phyloP scores from a whole-genome alignment of 495 filamentous ascomycete genomes.

The Talaromyces nanjingensis region DNA sequence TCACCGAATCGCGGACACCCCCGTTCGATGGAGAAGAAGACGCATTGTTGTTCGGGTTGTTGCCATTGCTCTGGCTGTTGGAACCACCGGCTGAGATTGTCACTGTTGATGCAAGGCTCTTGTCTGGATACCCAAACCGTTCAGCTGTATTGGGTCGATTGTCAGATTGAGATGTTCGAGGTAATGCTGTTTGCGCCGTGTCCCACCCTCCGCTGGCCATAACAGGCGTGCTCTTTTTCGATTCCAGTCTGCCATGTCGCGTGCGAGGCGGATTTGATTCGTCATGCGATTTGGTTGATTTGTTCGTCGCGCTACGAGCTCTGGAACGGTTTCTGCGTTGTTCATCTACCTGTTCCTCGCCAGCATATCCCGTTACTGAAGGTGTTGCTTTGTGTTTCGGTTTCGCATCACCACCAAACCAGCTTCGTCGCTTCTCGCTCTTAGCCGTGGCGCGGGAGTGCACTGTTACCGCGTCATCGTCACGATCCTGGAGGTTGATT shows the following conservation, averaged over 20 bases:
- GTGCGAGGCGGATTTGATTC: not conserved
- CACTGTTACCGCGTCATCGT: slow-evolving; percentile 37
- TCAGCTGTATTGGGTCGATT: slow-evolving; percentile 9
- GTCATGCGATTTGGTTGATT: slow-evolving; percentile 25
- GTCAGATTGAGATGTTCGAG: slow-evolving; percentile 8
- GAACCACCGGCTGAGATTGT: not conserved
- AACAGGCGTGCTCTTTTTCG: slow-evolving; percentile 10
- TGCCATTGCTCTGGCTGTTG: slow-evolving; percentile 11
- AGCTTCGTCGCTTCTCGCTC: slow-evolving; percentile 34
- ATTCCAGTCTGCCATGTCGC: slow-evolving; percentile 7
- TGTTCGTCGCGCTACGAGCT: slow-evolving; percentile 4
- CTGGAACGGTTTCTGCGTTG: slow-evolving; percentile 17
- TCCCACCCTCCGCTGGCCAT: slow-evolving; percentile 4
- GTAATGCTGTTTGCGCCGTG: slow-evolving; percentile 6
- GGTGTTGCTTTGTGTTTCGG: slow-evolving; percentile 23
- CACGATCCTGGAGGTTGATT: slow-evolving; percentile 17
- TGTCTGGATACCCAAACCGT: not conserved
- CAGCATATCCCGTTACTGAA: slow-evolving; percentile 27
- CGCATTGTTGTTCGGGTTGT: not conserved
- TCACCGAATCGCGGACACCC: slow-evolving; percentile 38
- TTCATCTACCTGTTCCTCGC: slow-evolving; percentile 21
- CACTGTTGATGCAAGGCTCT: not conserved
- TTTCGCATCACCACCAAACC: slow-evolving; percentile 31
- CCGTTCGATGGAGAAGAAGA: slow-evolving; percentile 10
- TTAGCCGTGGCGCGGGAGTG: slow-evolving; percentile 34